These are phyloP conservation scores for Diaporthe citri DNA, from an alignment of 2,329 filamentous ascomycete genomes.

Conservation along the genomic window DNA sequence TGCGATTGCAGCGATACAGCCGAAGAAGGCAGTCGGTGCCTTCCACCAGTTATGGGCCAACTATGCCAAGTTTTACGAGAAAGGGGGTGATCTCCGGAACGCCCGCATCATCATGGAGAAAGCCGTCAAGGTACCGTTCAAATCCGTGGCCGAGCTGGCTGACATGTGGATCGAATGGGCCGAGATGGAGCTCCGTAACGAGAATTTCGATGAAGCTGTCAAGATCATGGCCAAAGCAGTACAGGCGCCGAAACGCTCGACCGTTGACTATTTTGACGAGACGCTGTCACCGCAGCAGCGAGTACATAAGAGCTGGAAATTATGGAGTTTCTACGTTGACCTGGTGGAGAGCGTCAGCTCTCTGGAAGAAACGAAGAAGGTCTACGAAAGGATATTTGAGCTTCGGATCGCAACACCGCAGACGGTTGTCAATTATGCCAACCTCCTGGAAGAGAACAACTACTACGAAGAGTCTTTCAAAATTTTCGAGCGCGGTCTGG, in stretches of 20 bases:
- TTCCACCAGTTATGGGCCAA: constrained; percentile 97
- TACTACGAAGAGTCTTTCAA: constrained; percentile 99
- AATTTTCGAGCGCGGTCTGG: constrained; percentile 93
- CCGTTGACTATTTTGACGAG: constrained; percentile 99
- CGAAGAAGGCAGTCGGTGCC: constrained; percentile 92
- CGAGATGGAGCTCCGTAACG: constrained; percentile 95
- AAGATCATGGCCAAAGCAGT: constrained; percentile 98
- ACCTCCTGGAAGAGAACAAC: constrained; percentile 90
- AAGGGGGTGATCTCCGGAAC: constrained; percentile 84
- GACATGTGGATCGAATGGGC: constrained; percentile 99
- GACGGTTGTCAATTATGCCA: constrained; percentile 98
- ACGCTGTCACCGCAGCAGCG: constrained; percentile 92
- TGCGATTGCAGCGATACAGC: constrained; percentile 91
- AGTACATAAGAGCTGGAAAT: constrained; percentile 98
- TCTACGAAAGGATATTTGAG: constrained; percentile 98
- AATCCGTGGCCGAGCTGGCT: constrained; percentile 94
- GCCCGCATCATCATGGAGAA: constrained; percentile 97
- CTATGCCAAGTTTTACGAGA: constrained; percentile 97
- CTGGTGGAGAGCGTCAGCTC: constrained; percentile 94
- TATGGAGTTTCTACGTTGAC: constrained; percentile 99
- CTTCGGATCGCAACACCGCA: constrained; percentile 97
- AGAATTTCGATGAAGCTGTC: constrained; percentile 95
- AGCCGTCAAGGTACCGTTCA: constrained; percentile 97
- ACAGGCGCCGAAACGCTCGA: constrained; percentile 96
- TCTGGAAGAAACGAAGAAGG: constrained; percentile 90